Evolutionary conservation across 345 rosid genomes (phyloP), one percentile per base, ranked within the genome.

Genomic region (Trapa bicornis): DNA sequence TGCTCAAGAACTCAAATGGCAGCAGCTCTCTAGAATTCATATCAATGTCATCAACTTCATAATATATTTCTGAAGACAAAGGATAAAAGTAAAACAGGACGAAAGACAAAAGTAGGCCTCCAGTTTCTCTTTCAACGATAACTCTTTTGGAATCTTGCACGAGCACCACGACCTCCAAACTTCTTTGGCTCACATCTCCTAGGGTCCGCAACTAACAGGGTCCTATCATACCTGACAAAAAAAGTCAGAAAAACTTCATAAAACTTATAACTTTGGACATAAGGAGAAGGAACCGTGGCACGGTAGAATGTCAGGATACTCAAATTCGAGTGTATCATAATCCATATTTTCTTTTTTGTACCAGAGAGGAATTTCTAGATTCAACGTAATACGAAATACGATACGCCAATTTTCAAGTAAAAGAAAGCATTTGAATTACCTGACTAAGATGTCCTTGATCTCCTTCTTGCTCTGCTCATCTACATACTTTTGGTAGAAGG

Each of bases 181-280:
- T 91, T 91, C 88, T 91, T 91, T 15, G 97, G 91, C 94, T 91
- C 96, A 75, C 97, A 91, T 38, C 97, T 77, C 67, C 97, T 83
- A 0, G 97, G 96, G 74, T 91, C 97, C 4, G 96, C 97, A 5
- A 91, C 97, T 0, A 91, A 89, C 66, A 91, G 67, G 43, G 97
- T 91, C 86, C 97, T 79, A 37, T 91, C 97, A 36, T 71, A 71
- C 70, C 74, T 72, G 64, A 29, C 16, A 33, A 58, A 65, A 36
- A 47, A 10, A 41, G 17, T 12, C 53, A 63, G 10, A 70, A 14
- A 22, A 17, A 58, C 33, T 4, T 37, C 43, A 41, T 63, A 45
- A 63, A 57, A 37, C 57, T 16, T 1, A 1, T 1, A 2, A 33
- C 38, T 9, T 8, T 36, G 29, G 29, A 22, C 29, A 22, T 0